phyloP scores from a whole-genome alignment of 768 basidiomycete genomes.

The Hericium alpestre region DNA sequence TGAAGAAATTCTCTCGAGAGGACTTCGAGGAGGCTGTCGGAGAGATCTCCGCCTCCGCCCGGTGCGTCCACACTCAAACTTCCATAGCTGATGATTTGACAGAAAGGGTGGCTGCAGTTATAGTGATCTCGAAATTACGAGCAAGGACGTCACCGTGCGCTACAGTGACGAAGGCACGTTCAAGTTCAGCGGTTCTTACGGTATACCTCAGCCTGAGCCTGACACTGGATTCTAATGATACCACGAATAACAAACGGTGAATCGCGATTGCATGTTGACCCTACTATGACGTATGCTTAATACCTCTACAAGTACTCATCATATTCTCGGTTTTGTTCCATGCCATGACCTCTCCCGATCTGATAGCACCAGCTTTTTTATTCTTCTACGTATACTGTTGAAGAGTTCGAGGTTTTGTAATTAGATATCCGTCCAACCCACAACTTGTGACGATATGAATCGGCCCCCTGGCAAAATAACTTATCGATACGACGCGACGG shows the following conservation, averaged over 20 bases:
- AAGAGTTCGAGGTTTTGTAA: no score
- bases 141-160: slow-evolving; percentile 32
- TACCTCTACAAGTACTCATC: neutral
- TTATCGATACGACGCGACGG: no score
- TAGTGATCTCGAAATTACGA: slow-evolving; percentile 26
- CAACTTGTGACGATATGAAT: no score
- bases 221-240: no score
- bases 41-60: neutral
- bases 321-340: neutral
- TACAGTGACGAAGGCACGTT: slow-evolving; percentile 43
- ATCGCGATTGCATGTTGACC: neutral
- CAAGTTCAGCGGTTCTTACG: slow-evolving; percentile 45
- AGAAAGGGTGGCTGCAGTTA: slow-evolving; percentile 34
- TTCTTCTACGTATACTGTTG: no score
- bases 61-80: neutral
- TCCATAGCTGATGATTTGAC: slow-evolving; percentile 17
- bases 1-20: slow-evolving; percentile 31
- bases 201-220: slow-evolving; percentile 9
- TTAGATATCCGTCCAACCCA: no score
- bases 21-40: slow-evolving; percentile 28
- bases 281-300: neutral
- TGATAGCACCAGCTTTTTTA: no score
- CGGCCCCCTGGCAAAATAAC: no score
- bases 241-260: neutral
- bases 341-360: no score